Percentiles rank a stretch among this genome's conserved stretches.
phyloP scores from a whole-genome alignment of 1,284 basidiomycete species.

The Austropuccinia psidii region DNA sequence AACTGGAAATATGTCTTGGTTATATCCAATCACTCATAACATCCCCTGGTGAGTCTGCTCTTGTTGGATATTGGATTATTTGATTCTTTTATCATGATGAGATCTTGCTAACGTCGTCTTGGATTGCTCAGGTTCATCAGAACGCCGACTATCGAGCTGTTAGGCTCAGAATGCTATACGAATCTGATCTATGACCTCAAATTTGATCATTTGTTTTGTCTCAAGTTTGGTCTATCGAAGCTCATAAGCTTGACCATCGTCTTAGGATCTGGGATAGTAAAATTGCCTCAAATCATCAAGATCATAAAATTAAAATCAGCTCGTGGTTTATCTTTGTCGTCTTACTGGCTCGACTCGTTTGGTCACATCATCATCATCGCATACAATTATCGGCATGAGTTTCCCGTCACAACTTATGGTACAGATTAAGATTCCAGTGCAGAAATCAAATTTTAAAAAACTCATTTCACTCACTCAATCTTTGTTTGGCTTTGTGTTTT shows the following conservation, averaged over 20 bases:
- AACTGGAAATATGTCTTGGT: conserved; percentile 32
- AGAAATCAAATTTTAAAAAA: neutral
- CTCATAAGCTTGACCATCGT: conserved; percentile 87
- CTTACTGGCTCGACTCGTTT: conserved; percentile 63
- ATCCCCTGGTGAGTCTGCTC: conserved; percentile 12
- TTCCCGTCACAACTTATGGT: conserved; percentile 92
- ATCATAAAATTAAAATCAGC: conserved; percentile 60
- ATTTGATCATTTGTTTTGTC: conserved; percentile 69
- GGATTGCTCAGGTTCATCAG: conserved; percentile 14
- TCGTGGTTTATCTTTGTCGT: conserved; percentile 62
- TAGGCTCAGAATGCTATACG: conserved; percentile 63
- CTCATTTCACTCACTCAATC: neutral
- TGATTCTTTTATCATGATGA: neutral
- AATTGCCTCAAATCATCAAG: conserved; percentile 72
- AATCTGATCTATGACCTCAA: conserved; percentile 82
- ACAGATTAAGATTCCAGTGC: conserved; percentile 17
- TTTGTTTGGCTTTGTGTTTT: neutral
- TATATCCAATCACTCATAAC: conserved; percentile 33
- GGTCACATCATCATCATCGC: conserved; percentile 56
- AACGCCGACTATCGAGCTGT: conserved; percentile 12
- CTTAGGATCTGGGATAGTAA: conserved; percentile 86
- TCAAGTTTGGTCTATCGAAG: conserved; percentile 87
- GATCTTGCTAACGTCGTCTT: neutral
- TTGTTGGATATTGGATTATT: neutral
- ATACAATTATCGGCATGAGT: conserved; percentile 71